Percentiles rank a stretch among this genome's conserved stretches.
Conservation (phyloP, 2,329 filamentous ascomycete genomes). For the Trematosphaeria pertusa region DNA sequence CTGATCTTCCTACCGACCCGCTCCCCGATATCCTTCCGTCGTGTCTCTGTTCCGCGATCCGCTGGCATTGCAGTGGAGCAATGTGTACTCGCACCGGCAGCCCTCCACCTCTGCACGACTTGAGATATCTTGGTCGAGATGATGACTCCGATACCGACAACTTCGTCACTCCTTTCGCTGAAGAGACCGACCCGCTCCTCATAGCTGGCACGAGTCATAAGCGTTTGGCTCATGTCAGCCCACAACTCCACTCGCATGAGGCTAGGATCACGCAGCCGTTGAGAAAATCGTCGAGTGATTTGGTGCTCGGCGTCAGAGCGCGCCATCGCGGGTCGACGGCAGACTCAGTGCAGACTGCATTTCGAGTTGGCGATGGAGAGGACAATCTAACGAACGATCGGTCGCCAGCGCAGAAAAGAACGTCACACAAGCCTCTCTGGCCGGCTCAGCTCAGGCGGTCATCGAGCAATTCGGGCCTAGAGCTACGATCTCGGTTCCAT, state of each 20-base stretch:
- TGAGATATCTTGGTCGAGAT: background rate
- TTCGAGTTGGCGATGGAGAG: background rate
- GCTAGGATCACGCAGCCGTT: background rate
- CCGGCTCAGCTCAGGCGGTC: constrained; percentile 8
- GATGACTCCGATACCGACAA: constrained; percentile 3
- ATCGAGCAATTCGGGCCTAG: constrained; percentile 17
- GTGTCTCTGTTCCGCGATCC: too few relatives aligned
- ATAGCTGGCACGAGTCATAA: background rate
- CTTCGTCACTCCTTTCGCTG: constrained; percentile 4
- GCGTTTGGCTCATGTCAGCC: background rate
- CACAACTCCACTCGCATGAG: background rate
- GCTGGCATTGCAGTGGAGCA: too few relatives aligned
- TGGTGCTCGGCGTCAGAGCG: background rate
- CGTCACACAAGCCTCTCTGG: background rate
- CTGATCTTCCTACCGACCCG: background rate
- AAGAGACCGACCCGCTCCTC: constrained; percentile 1
- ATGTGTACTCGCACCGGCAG: too few relatives aligned
- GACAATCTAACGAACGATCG: background rate
- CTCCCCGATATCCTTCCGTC: too few relatives aligned
- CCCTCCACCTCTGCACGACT: too few relatives aligned
- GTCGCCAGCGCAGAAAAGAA: background rate
- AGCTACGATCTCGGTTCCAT: constrained; percentile 13
- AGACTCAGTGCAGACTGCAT: background rate
- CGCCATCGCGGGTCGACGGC: background rate
- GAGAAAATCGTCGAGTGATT: constrained; percentile 8